Base-by-base conservation (phyloP, 768 basidiomycete genomes). In the Gloeopeniophorella convolvens region DNA sequence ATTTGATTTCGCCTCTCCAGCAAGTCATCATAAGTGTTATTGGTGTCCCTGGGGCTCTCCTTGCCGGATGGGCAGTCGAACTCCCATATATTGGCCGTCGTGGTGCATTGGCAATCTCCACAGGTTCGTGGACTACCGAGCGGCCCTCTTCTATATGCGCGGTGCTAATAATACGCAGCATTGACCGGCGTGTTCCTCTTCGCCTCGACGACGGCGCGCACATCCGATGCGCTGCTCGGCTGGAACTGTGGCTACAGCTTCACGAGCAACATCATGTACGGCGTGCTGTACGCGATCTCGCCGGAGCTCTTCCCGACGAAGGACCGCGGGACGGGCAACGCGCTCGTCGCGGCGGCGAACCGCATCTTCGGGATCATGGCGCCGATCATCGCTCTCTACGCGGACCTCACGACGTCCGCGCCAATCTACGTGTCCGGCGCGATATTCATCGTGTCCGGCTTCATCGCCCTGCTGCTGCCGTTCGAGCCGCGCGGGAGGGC, bases 181-280 rank as follows among this genome's bases (percentile, higher is more conserved):
- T 63, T 77, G 16, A 81, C 79, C 0, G 79, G 80, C 1, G 69
- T 74, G 4, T 82, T 82, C 64, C 73, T 82, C 48, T 77, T 79
- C 49, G 75, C 69, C 7, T 70, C 69, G 43, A 82, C 81, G 6
- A 79, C 79, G 0, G 75, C 80, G 6, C 71, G 76, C 23, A 71
- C 72, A 3, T 77, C 75, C 31, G 64, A 75, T 39, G 70, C 72
- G 8, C 62, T 82, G 8, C 71, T 82, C 6, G 78, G 70, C 15
- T 80, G 76, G 77, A 78, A 80, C 51, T 80, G 80, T 54, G 76
- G 68, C 13, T 79, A 78, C 65, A 73, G 70, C 37, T 80, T 80
- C 64, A 73, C 73, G 46, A 71, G 68, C 50, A 80, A 80, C 59
- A 61, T 78, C 46, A 79, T 78, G 76, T 79, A 79, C 50, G 77